These are phyloP conservation scores for Massarina eburnea DNA, from an alignment of 2,329 filamentous ascomycete species.

Conservation along the genomic window DNA sequence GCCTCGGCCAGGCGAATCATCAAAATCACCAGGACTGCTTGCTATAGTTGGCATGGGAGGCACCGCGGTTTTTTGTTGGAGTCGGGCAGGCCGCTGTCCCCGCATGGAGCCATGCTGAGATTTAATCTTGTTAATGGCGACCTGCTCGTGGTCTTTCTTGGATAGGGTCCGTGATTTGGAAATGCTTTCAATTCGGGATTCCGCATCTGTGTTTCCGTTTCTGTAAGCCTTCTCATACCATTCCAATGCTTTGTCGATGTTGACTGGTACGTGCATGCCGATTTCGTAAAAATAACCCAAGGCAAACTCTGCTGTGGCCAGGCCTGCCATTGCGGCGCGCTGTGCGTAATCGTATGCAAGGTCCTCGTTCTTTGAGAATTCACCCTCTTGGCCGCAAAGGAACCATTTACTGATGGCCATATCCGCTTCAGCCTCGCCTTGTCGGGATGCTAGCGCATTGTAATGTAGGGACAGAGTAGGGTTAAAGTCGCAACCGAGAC, in stretches of 20 bases:
- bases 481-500: conserved; percentile 92
- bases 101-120: conserved; percentile 56
- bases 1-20: conserved; percentile 28
- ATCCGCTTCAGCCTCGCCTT: conserved; percentile 90
- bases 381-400: conserved; percentile 86
- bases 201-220: conserved; percentile 89
- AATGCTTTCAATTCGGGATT: conserved; percentile 79
- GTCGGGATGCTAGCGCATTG: conserved; percentile 86
- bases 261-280: conserved; percentile 85
- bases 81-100: conserved; percentile 49
- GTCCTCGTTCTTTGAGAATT: conserved; percentile 95
- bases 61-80: conserved; percentile 41
- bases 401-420: conserved; percentile 99
- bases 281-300: conserved; percentile 98
- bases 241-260: conserved; percentile 75
- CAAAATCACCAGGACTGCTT: conserved; percentile 39
- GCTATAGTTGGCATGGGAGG: conserved; percentile 46
- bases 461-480: conserved; percentile 92
- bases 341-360: conserved; percentile 89
- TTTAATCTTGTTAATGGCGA: conserved; percentile 83
- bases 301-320: conserved; percentile 92
- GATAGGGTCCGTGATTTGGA: conserved; percentile 80
- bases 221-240: conserved; percentile 92
- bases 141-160: conserved; percentile 88
- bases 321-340: conserved; percentile 76